Evolutionary conservation across 306 rosid species (phyloP), one percentile per base, ranked within the genome.

Genomic region (Pyrus bretschneideri): DNA sequence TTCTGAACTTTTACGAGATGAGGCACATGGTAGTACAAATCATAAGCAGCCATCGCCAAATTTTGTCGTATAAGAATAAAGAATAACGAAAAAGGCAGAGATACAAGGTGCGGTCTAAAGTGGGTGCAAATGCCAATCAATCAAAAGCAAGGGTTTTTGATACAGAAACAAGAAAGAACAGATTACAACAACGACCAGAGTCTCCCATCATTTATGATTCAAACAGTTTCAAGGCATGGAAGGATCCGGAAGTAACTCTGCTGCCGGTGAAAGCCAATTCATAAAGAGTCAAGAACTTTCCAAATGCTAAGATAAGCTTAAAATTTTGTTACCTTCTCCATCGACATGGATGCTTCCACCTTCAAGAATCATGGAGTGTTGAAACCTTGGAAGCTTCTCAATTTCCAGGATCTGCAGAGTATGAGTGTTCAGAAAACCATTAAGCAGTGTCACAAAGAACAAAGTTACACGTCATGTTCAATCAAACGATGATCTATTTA

Each of bases 301-400:
- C 55, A 4, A 49, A 49, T 15, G 25, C 27, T 67, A 60, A 49
- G 71, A 67, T 40, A 27, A 27, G 73, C 27, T 44, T 9, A 76
- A 22, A 61, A n/a, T 58, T 64, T 31, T 67, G 78, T 77, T 83
- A 92, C 99, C 97, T 86, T 95, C 93, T 83, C 99, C 99, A 88
- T 95, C 99, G 17, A 95, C 99, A 82, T 95, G 99, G 81, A 95
- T 92, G 84, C 97, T 92, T 82, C 99, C 99, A 19, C 99, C 97
- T 92, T 95, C 99, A 49, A 95, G 96, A 82, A 95, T 80, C 78
- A 90, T 75, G 5, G 88, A 69, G 40, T 90, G 88, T 9, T 86
- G 74, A 89, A 95, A 92, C 75, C 88, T 85, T 68, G 92, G 97
- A 82, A 95, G 49, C 86, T 69, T 87, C 86, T 95, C 97, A 67